Percentiles rank a stretch among this genome's conserved stretches.
Conservation (phyloP, 1,284 basidiomycete species). For the Boletellus dicymbophilus region DNA sequence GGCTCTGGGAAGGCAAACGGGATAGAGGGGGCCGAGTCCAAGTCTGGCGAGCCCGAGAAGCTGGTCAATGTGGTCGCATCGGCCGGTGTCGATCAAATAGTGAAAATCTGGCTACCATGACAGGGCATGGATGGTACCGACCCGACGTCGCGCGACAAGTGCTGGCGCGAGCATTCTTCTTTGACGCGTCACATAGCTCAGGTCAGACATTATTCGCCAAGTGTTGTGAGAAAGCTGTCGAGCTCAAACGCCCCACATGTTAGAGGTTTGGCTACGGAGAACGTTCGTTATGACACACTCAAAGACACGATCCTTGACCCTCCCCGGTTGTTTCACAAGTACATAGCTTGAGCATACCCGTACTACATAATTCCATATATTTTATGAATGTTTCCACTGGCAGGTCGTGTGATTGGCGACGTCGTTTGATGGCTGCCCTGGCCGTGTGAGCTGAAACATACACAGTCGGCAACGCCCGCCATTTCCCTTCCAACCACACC, state of each 20-base stretch:
- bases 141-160: conserved; percentile 10
- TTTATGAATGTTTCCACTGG: conserved; percentile 10
- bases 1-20: conserved; percentile 37
- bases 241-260: conserved; percentile 1
- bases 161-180: conserved; percentile 10
- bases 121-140: background rate
- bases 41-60: conserved; percentile 49
- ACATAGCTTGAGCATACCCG: conserved; percentile 36
- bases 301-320: conserved; percentile 33
- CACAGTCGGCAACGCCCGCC: conserved; percentile 31
- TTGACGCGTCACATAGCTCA: conserved; percentile 8
- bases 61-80: conserved; percentile 81
- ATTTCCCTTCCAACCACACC: conserved; percentile 26
- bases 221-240: conserved; percentile 11
- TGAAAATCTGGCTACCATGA: conserved; percentile 65
- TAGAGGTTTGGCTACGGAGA: conserved; percentile 6
- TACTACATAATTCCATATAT: conserved; percentile 37
- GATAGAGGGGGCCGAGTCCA: conserved; percentile 34
- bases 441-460: conserved; percentile 29
- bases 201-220: conserved; percentile 12
- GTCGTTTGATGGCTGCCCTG: background rate
- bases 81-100: conserved; percentile 76
- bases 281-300: conserved; percentile 32
- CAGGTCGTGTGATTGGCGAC: conserved; percentile 9
- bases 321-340: conserved; percentile 18